Evolutionary conservation across 257 asterid species (phyloP).

Genomic region (Agastache rugosa): DNA sequence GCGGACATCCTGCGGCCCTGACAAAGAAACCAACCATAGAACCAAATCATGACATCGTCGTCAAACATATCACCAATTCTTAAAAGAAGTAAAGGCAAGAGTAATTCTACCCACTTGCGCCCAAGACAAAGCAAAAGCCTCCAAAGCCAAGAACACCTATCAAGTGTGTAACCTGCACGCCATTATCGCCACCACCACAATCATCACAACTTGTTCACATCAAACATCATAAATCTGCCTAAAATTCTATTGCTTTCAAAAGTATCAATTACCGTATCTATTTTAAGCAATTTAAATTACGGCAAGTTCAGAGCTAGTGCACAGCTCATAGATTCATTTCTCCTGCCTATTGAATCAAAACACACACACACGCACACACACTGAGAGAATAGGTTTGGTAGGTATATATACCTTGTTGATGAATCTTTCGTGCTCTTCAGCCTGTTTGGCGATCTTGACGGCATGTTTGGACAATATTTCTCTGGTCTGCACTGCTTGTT

Average conservation of each 20-base stretch:
- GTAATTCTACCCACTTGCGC: slow-evolving; percentile 75
- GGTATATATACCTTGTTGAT: slow-evolving; percentile 70
- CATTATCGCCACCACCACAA: slow-evolving; percentile 3
- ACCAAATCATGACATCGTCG: slow-evolving; percentile 26
- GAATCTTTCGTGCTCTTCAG: slow-evolving; percentile 94
- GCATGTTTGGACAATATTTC: slow-evolving; percentile 65
- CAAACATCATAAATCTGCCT: slow-evolving; percentile 13
- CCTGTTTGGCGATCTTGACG: slow-evolving; percentile 79
- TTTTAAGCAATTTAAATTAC: not conserved
- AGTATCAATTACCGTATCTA: slow-evolving; percentile 6
- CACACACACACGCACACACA: not conserved
- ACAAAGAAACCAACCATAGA: slow-evolving; percentile 27
- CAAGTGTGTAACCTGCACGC: slow-evolving; percentile 80
- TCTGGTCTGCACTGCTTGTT: slow-evolving; percentile 63
- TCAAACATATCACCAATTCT: slow-evolving; percentile 10
- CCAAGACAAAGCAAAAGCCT: slow-evolving; percentile 91
- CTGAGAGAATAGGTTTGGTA: too few species aligned
- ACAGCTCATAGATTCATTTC: not conserved
- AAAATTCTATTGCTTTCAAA: not conserved
- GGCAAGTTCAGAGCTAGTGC: not conserved
- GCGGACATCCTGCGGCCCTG: slow-evolving; percentile 97
- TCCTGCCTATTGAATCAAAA: slow-evolving; percentile 1
- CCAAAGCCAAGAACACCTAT: slow-evolving; percentile 97
- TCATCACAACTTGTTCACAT: slow-evolving; percentile 29
- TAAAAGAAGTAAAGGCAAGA: not conserved